A percentile compares a stretch with the other conserved stretches of the same genome.
Evolutionary conservation across 1,284 basidiomycete genomes (phyloP).

Genomic region (Ganoderma multipileum): DNA sequence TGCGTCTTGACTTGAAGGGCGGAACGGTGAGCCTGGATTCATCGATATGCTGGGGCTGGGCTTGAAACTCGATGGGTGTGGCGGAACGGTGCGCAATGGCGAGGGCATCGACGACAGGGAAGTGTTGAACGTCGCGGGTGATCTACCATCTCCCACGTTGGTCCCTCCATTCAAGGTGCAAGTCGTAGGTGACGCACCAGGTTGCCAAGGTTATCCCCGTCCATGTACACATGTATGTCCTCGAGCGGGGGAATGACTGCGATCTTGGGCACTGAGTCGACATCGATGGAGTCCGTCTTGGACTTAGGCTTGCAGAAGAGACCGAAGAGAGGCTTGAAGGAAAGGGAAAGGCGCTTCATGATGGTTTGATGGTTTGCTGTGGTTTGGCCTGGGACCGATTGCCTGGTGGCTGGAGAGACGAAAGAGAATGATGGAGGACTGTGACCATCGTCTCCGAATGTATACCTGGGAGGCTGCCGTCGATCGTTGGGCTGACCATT

Average conservation of each 20-base stretch:
- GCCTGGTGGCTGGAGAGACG: neutral
- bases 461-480: neutral
- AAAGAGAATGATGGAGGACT: neutral
- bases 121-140: neutral
- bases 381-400: neutral
- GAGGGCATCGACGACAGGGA: neutral
- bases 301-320: neutral
- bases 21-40: neutral
- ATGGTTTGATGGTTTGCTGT: neutral
- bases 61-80: neutral
- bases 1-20: neutral
- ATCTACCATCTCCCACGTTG: neutral
- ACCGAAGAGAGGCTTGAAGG: constrained; percentile 1
- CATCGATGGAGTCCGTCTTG: neutral
- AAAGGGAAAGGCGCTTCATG: neutral
- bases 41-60: neutral
- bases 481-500: neutral
- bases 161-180: neutral
- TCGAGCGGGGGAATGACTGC: constrained; percentile 1
- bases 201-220: neutral
- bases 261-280: neutral
- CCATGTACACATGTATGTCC: neutral
- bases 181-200: neutral
- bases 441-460: neutral
- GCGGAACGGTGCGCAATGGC: neutral